phyloP scores from a whole-genome alignment of 257 asterid species.

The Solanum virginianum region DNA sequence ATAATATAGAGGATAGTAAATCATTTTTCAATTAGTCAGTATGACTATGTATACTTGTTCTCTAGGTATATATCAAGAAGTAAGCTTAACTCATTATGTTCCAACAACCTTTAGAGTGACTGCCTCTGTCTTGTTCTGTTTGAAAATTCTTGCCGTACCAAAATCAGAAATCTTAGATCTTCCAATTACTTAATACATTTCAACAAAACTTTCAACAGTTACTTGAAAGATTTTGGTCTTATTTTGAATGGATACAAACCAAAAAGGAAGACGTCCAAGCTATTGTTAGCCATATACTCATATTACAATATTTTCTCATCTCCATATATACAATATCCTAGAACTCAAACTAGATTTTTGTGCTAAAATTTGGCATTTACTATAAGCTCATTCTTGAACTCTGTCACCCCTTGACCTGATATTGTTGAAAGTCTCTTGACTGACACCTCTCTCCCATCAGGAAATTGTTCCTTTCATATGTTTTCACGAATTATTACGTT shows the following conservation, averaged over 20 bases:
- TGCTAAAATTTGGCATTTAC: constrained; percentile 55
- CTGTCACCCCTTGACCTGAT: constrained; percentile 47
- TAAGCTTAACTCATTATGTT: constrained; percentile 31
- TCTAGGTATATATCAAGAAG: neutral
- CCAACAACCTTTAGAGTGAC: constrained; percentile 40
- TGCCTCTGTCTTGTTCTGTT: constrained; percentile 26
- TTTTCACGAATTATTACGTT: neutral
- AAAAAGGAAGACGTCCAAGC: constrained; percentile 49
- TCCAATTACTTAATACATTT: neutral
- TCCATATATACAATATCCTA: constrained; percentile 41
- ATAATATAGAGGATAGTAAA: neutral
- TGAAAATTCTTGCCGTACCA: constrained; percentile 50
- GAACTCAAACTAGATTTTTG: constrained; percentile 42
- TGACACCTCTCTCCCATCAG: constrained; percentile 44
- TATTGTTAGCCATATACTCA: constrained; percentile 29
- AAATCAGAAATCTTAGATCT: constrained; percentile 57
- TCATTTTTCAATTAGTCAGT: neutral
- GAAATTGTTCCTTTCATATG: constrained; percentile 27
- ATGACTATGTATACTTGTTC: neutral
- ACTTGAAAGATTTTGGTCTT: neutral
- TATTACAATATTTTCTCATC: constrained; percentile 50
- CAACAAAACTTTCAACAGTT: neutral
- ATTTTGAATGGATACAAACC: constrained; percentile 5
- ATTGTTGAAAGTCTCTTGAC: constrained; percentile 43
- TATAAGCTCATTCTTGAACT: constrained; percentile 49